Conservation (phyloP, 139 green algal species). For the Closterium sp. region DNA sequence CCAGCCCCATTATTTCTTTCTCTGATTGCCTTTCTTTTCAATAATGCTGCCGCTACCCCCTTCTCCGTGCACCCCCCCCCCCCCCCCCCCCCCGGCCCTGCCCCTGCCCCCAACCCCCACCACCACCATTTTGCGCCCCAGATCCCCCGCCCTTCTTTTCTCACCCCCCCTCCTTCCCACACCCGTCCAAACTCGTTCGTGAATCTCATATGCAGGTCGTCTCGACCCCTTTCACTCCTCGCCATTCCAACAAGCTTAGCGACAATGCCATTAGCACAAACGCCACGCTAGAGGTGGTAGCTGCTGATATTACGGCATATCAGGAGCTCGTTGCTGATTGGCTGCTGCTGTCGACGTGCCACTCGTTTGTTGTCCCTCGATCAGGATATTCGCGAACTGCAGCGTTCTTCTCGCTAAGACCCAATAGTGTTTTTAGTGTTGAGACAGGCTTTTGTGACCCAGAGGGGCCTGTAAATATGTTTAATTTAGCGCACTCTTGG, state of each 20-base stretch:
- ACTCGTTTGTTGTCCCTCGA: background rate
- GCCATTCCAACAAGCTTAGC: background rate
- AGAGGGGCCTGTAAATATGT: background rate
- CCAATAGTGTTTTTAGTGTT: background rate
- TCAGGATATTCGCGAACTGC: background rate
- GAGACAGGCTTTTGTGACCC: background rate
- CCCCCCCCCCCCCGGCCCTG: too few species aligned
- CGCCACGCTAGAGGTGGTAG: background rate
- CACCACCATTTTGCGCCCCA: too few species aligned
- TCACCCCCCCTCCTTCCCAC: too few species aligned
- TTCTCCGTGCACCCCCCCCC: too few species aligned
- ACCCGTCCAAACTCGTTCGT: too few species aligned
- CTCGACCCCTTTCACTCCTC: background rate
- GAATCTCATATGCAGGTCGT: background rate
- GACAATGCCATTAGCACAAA: background rate
- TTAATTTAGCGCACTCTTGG: background rate
- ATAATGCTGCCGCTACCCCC: too few species aligned
- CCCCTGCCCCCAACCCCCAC: too few species aligned
- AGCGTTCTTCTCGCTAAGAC: background rate
- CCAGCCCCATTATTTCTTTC: too few species aligned
- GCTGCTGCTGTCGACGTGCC: background rate
- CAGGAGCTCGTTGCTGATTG: background rate
- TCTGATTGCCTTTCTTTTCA: too few species aligned
- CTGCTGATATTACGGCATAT: background rate
- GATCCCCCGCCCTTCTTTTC: too few species aligned